A percentile compares a stretch with the other conserved stretches of the same genome.
Conservation (phyloP, 2,329 filamentous ascomycete species). For the Fusarium albosuccineum region DNA sequence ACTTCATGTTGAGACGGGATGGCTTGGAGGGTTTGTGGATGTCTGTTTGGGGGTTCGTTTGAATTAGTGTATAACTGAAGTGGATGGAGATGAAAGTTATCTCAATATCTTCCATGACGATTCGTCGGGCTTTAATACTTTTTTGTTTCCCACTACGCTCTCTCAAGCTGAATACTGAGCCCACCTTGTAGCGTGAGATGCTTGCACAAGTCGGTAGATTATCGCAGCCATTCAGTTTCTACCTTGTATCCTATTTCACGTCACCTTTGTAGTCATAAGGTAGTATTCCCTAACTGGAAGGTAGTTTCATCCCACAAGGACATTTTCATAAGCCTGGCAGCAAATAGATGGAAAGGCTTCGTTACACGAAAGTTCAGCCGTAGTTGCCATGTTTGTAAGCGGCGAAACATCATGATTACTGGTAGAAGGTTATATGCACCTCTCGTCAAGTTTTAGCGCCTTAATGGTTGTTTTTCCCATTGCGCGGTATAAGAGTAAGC, state of each 20-base stretch:
- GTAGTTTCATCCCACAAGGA: neutral
- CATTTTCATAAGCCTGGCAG: neutral
- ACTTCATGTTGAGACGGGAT: neutral
- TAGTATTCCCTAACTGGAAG: neutral
- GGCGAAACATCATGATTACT: too few relatives aligned
- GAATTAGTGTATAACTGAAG: neutral
- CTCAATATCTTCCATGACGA: neutral
- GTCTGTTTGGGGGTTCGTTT: neutral
- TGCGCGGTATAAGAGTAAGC: too few relatives aligned
- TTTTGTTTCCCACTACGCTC: neutral
- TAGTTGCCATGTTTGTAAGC: too few relatives aligned
- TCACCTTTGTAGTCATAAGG: neutral
- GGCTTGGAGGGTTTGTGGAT: neutral
- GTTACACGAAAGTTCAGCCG: neutral
- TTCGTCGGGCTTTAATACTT: neutral
- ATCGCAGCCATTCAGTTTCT: neutral
- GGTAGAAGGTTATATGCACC: too few relatives aligned
- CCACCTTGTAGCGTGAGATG: neutral
- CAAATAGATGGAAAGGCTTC: neutral
- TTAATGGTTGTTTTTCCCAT: too few relatives aligned
- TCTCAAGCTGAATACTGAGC: neutral
- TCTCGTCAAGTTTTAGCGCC: too few relatives aligned
- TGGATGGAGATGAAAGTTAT: neutral
- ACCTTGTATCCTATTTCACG: neutral
- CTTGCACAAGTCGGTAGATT: neutral